phyloP scores from a whole-genome alignment of 345 rosid genomes.

The Microcos paniculata region DNA sequence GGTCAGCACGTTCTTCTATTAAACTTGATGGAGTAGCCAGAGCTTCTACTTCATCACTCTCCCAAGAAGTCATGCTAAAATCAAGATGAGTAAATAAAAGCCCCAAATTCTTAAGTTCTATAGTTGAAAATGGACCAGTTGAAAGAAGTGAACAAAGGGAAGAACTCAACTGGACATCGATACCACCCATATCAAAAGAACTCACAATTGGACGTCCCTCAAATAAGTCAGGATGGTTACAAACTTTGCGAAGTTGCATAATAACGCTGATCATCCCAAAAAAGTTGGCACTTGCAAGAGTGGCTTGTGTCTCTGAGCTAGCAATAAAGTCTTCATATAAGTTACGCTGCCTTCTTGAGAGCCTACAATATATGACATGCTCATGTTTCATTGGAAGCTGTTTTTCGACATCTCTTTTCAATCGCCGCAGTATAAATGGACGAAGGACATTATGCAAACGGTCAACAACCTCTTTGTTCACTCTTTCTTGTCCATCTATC shows the following conservation, averaged over 20 bases:
- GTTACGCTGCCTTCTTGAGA: slow-evolving; percentile 96
- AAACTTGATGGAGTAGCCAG: slow-evolving; percentile 73
- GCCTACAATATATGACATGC: slow-evolving; percentile 91
- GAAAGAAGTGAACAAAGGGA: slow-evolving; percentile 67
- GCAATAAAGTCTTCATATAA: slow-evolving; percentile 99
- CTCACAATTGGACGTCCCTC: slow-evolving; percentile 99
- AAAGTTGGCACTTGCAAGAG: slow-evolving; percentile 89
- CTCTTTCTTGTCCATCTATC: slow-evolving; percentile 99
- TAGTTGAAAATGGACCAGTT: slow-evolving; percentile 56
- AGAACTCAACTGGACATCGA: slow-evolving; percentile 73
- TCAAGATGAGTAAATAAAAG: slow-evolving; percentile 75
- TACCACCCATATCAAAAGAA: slow-evolving; percentile 90
- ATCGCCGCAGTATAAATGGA: slow-evolving; percentile 90
- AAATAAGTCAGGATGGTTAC: slow-evolving; percentile 98
- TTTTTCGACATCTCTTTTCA: slow-evolving; percentile 98
- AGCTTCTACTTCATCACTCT: slow-evolving; percentile 68
- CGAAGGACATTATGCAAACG: slow-evolving; percentile 99
- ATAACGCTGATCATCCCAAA: slow-evolving; percentile 99
- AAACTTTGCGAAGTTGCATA: slow-evolving; percentile 99
- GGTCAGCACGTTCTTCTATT: slow-evolving; percentile 49
- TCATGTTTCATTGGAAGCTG: slow-evolving; percentile 93
- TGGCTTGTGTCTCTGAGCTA: slow-evolving; percentile 97
- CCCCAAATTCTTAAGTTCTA: slow-evolving; percentile 69
- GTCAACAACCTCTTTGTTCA: slow-evolving; percentile 96
- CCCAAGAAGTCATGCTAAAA: slow-evolving; percentile 88